Evolutionary conservation across 768 basidiomycete genomes (phyloP).

Genomic region (Hemileccinum impolitum): DNA sequence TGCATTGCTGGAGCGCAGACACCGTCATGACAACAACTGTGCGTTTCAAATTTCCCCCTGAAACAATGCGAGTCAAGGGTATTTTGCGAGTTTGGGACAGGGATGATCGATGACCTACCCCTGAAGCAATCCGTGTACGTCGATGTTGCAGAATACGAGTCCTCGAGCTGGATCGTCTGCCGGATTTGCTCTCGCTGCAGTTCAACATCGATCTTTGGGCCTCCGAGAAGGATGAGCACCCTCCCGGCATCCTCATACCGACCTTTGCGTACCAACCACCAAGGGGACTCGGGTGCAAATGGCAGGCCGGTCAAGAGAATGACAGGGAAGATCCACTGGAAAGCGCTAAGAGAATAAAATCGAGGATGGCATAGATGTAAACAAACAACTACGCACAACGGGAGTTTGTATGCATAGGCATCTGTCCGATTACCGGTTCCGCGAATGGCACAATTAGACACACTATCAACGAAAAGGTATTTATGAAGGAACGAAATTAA

Average conservation of each 20-base stretch:
- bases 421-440: conserved; percentile 20
- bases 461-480: conserved; percentile 1
- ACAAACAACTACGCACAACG: conserved; percentile 18
- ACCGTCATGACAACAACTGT: conserved; percentile 31
- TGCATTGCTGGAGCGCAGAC: conserved; percentile 26
- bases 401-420: conserved; percentile 24
- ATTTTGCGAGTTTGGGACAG: no score
- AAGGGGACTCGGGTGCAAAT: conserved; percentile 19
- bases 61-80: not conserved
- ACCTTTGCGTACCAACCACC: conserved; percentile 35
- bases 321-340: conserved; percentile 34
- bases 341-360: conserved; percentile 11
- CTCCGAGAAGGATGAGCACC: conserved; percentile 18
- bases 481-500: no score
- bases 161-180: conserved; percentile 31
- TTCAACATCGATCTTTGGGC: conserved; percentile 22
- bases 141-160: conserved; percentile 24
- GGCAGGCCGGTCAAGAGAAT: conserved; percentile 25
- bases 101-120: conserved; percentile 10
- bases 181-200: conserved; percentile 21
- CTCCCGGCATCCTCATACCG: conserved; percentile 22
- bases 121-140: conserved; percentile 33
- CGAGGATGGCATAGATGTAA: not conserved
- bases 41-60: conserved; percentile 24
- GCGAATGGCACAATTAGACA: conserved; percentile 24